Evolutionary conservation across 2,329 filamentous ascomycete species (phyloP), one percentile per base, ranked within the genome.

Genomic region (Delphinella strobiligena): DNA sequence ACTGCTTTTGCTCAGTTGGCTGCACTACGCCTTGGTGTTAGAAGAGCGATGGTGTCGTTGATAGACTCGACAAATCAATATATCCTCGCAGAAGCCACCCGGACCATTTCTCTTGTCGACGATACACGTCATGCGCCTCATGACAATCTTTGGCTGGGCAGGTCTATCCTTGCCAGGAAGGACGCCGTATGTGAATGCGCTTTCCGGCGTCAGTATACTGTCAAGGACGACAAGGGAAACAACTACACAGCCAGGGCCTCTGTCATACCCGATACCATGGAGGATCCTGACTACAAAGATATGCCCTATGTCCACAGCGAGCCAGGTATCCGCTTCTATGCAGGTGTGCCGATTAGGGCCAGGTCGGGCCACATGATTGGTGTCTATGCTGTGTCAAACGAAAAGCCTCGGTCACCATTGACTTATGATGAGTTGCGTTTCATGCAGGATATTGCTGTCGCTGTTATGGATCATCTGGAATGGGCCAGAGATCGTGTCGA

Each of bases 41-140:
- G 55, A 18, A 52, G 61, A 8, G 52, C 51, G 24, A 54, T 63
- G 49, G 50, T 64, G 37, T 65, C 61, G 42, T 53, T 72, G 10
- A 63, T 72, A 36, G 68, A 70, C 46, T 58, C 60, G 18, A 58
- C 66, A 7, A 59, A 54, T 12, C 67, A 71, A 46, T 71, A 67
- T 41, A 64, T 71, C 22, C 51, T 72, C 5, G 66, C 67, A 12
- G 69, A 72, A 47, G 62, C 66, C 10, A 68, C 66, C 3, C 59
- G 57, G 40, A 61, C 59, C 0, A 47, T 62, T 7, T 55, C 67
- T 9, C 50, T 68, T 7, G 56, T 56, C 27, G 49, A 66, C 24
- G 50, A 49, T 18, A 44, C 53, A 3, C 54, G 52, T 31, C 60
- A 64, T 7, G 45, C 54, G 2, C 35, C 52, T 42, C 31, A 52